Evolutionary conservation across 176 grass and related monocot genomes (phyloP), one percentile per base, ranked within the genome.

Genomic region (Ensete glaucum): DNA sequence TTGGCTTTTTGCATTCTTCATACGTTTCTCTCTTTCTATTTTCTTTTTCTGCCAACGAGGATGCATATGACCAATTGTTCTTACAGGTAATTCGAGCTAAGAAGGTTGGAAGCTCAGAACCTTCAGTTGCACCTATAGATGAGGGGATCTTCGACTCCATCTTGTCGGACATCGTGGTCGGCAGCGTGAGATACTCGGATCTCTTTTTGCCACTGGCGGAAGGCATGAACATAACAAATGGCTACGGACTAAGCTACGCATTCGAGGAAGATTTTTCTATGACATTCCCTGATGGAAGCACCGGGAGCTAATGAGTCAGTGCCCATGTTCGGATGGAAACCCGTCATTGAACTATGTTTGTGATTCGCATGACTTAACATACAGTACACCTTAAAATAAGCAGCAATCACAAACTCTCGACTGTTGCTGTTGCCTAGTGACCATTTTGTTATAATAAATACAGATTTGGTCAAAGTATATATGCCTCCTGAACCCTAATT

Each of bases 61-160:
- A 43, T 43, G 4, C 34, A 43, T 6, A 43, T 43, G 34, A 0
- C 34, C 6, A 43, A 43, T 43, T 43, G 34, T 43, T 43, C 3
- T 29, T 79, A 26, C 77, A 99, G 95, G 85, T 94, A 60, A 99
- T 99, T 79, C 75, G 86, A 58, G 86, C 95, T 50, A 94, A 88
- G 78, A 99, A 91, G 82, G 81, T 82, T 1, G 84, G 51, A 72
- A 54, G 54, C 50, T 81, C 82, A 49, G 71, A 80, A 14, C 17
- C 55, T n/a, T 75, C 80, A n/a, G 77, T 50, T 34, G 58, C 67
- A 19, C 79, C 86, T 77, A 74, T 80, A 63, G 64, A 87, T 34
- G 77, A 85, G 51, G 95, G 86, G 59, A 94, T 94, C 73, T 85
- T 99, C 5, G 88, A 91, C 76, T 99, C 95, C 10, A 83, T 87